Evolutionary conservation across 2,329 filamentous ascomycete genomes (phyloP), one percentile per base, ranked within the genome.

Genomic region (Orbilia oligospora): DNA sequence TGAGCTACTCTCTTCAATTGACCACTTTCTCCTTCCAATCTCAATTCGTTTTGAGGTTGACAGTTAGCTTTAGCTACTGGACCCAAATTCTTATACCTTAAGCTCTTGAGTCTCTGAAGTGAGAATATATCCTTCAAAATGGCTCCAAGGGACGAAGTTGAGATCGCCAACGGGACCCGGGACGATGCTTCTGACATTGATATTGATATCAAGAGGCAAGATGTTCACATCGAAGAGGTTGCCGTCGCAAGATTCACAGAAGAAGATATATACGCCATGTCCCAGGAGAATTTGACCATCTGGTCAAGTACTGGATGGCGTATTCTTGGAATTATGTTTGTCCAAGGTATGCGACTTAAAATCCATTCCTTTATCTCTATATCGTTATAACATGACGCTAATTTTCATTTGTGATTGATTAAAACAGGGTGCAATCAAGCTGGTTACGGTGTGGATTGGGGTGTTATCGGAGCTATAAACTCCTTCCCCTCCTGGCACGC

Each of bases 381-480:
- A 56, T 0, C 6, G 30, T 41, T 36, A 6, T 12, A 61, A 27
- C 33, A 16, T 12, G n/a, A 41, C 72, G 20, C 80, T 85, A 56
- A 84, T n/a, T 55, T 22, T 3, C 3, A 30, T 30, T n/a, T n/a
- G 6, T 30, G 27, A 30, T 30, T 22, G 9, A 10, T 12, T n/a
- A 70, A 87, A 16, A 85, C 86, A 82, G 86, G 85, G 38, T 87
- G 85, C 79, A 87, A 87, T 69, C 85, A 86, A 80, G 85, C 86
- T 51, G 86, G 85, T 8, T 87, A 85, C 76, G 86, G 86, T 77
- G 84, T 87, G 48, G 86, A 87, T 79, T 87, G 86, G 86, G 85
- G 85, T 27, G 86, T 87, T 30, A 87, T 87, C 46, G 82, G 84
- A 46, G 85, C 85, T 46, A 86, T 87, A 76, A 87, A 87, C 71